Percentiles rank a stretch among this genome's conserved stretches.
Conservation (phyloP, 345 rosid species). For the Aquilaria yunnanensis region DNA sequence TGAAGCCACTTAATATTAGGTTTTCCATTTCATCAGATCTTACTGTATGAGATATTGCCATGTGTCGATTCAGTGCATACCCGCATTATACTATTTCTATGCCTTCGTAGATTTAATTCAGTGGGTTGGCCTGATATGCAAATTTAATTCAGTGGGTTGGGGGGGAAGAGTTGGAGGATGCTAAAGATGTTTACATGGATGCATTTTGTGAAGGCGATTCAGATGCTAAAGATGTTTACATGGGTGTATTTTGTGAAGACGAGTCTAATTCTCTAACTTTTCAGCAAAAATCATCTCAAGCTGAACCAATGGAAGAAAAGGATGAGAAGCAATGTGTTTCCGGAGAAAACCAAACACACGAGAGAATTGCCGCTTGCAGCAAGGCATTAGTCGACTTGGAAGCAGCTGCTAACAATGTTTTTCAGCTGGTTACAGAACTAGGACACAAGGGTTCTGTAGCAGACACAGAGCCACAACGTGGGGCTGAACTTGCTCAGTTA, state of each 20-base stretch:
- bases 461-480: constrained; percentile 26
- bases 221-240: background rate
- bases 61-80: no score
- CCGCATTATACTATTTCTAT: background rate
- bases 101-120: background rate
- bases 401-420: constrained; percentile 32
- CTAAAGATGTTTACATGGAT: no score
- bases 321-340: constrained; percentile 6
- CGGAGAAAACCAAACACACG: constrained; percentile 20
- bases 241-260: background rate
- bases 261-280: background rate
- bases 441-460: constrained; percentile 23
- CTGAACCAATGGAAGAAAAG: constrained; percentile 8
- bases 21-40: no score
- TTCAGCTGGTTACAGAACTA: constrained; percentile 34
- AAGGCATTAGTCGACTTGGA: constrained; percentile 43
- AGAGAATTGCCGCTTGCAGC: constrained; percentile 38
- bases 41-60: no score
- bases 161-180: no score
- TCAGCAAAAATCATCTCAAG: constrained; percentile 15
- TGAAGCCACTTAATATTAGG: no score
- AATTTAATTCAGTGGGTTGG: no score
- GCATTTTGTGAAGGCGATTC: background rate
- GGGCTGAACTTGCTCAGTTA: constrained; percentile 20
- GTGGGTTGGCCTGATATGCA: no score